Conservation (phyloP, 495 filamentous ascomycete species). For the Podospora pseudopauciseta region DNA sequence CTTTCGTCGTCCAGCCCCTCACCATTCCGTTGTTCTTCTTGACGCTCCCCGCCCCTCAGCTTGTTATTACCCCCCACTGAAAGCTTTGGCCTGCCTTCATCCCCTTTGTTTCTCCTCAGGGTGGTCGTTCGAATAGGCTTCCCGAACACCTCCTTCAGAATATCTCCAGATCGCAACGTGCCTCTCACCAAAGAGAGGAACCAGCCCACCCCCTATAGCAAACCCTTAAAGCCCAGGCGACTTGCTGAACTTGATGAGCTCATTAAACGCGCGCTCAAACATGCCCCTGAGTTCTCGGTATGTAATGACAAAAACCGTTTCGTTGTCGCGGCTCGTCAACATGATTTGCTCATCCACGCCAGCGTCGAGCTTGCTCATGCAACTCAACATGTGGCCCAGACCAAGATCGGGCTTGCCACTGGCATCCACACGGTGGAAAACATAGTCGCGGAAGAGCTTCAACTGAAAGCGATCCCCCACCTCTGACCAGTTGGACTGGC, state of each 20-base stretch:
- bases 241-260: conserved; percentile 59
- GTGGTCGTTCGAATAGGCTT: too few relatives aligned
- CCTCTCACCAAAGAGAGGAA: background rate
- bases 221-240: background rate
- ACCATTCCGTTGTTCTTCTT: background rate
- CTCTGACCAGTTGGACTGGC: conserved; percentile 75
- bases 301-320: conserved; percentile 77
- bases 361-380: conserved; percentile 88
- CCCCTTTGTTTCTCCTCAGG: too few relatives aligned
- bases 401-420: conserved; percentile 76
- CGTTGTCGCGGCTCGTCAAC: conserved; percentile 82
- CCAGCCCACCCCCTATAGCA: too few relatives aligned
- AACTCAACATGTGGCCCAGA: conserved; percentile 76
- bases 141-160: background rate
- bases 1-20: background rate
- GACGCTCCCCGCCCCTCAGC: background rate
- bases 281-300: conserved; percentile 85
- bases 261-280: conserved; percentile 72
- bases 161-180: background rate
- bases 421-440: conserved; percentile 90
- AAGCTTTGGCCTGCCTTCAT: too few relatives aligned
- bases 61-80: background rate
- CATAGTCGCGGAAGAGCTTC: conserved; percentile 92
- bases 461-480: conserved; percentile 85
- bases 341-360: conserved; percentile 81